Base-by-base conservation (phyloP, 768 basidiomycete genomes). In the Serendipita sp. region DNA sequence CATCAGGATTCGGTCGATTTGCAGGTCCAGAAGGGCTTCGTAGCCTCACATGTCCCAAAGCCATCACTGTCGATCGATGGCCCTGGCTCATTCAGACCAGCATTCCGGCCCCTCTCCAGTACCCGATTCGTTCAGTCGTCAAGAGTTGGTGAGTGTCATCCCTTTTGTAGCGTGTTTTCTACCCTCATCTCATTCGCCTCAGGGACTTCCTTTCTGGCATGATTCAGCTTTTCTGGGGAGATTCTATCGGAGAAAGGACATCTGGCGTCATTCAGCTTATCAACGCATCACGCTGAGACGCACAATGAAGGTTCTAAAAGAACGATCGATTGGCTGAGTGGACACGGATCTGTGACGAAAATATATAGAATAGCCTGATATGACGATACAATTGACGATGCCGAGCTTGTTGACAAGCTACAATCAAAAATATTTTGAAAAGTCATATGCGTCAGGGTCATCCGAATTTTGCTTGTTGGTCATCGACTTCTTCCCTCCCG, bases 1-100 rank as follows among this genome's bases (percentile, higher is more conserved):
- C 79, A 31, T 91, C 88, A 60, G 95, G 95, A 42, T 94, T 95
- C 70, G 95, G 93, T 3, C 82, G 96, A 65, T 96, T 65, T 90
- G 91, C 87, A 66, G 96, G 96, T 26, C 86, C 90, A 1, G 96
- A 99, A 75, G 96, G 96, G 42, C 78, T 99, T 43, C 83, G 92
- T 28, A 77, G 87, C 1, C 75, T 99, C 42, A 93, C 90, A 48
- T 91, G 89, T 69, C 78, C 86, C 61, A 99, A 99, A 71, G 86
- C 86, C 14, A 82, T 99, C 58, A 82, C 90, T 62, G 76, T 81
- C 17, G 96, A 99, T 72, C 81, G 89, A 51, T 91, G 86, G 80
- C 90, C 92, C 62, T 83, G 84, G 34, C 70, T 85, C 45, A 77
- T 94, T 44, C 84, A 91, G 70, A 99, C 96, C 0, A 74, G 72